Base-by-base conservation (phyloP, 495 filamentous ascomycete species). In the Penicillium canescens region DNA sequence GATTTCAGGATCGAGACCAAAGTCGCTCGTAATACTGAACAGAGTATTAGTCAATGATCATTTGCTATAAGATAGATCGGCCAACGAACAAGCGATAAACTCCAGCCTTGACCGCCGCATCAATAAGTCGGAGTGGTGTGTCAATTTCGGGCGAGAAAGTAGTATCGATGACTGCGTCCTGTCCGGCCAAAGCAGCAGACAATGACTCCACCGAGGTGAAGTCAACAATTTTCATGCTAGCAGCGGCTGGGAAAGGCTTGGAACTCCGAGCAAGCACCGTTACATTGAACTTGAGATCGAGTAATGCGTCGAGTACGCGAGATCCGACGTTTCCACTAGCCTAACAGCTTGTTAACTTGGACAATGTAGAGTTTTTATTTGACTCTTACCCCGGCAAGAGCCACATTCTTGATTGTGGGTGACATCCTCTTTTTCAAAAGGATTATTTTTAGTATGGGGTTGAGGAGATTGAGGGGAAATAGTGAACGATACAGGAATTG, bases 1-100 rank as follows among this genome's bases (percentile, higher is more conserved):
- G 20, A 60, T 26, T 20, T 60, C 57, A 38, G 67, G 63, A 42
- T 70, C 67, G 39, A 70, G 58, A 9, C 67, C 65, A 46, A 60
- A 70, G 45, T 70, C 67, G 14, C 62, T 62, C 9, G 66, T 64
- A 9, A 61, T 57, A 61, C 58, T 61, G 13, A 45, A 34, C 10
- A 42, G 7, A 24, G 4, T 6, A 12, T 39, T 39, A 18, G 37
- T 16, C 2, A 39, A 39, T 12, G 16, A 21, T 9, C 3, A 44
- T 2, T 44, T 37, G 21, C n/a, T 49, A 14, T 35, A 3, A 46
- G 12, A 13, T 20, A 9, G 7, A 28, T 20, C 28, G 37, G 42
- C 20, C 37, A 13, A 63, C 61, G 7, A 12, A 63, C 61, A 68
- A 68, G 40, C 59, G 56, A 53, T 66, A 61, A 35, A 68, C 55